Evolutionary conservation across 768 basidiomycete species (phyloP), one percentile per base, ranked within the genome.

Genomic region (Fistulinella prunicolor): DNA sequence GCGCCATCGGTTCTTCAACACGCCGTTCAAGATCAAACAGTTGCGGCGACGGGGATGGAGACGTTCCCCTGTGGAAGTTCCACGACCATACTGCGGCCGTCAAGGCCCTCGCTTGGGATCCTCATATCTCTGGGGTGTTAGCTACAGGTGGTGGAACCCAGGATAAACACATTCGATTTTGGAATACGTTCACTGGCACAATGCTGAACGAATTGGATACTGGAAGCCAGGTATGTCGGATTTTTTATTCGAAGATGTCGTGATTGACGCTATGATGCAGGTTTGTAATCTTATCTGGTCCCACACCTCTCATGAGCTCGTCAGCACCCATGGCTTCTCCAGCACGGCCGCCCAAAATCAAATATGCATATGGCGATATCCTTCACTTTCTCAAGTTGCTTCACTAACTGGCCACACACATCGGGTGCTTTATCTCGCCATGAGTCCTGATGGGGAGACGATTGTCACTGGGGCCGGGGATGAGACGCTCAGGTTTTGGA

Each of bases 241-340:
- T 23, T 6, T 45, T 26, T 41, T 19, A 0, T 26, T 36, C 2
- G 12, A 5, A 12, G 4, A 6, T 22, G 9, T 38, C 12, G 45
- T 37, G 23, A 37, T 23, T 50, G 17, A 54, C 68, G 24, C 10
- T 48, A 22, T 37, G 38, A 6, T 39, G 19, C n/a, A 95, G 92
- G 92, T 97, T 35, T 97, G 94, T 75, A 98, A 98, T 71, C 82
- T 98, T 46, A 89, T 93, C 51, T 98, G 94, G 94, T 94, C 92
- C 0, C 71, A 85, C 28, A 98, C 90, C 7, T 95, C 95, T 2
- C 94, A 96, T 56, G 95, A 99, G 68, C 81, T 99, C 22, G 95
- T 99, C 23, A 96, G 94, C 10, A 99, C 95, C 0, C 95, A 99
- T 58, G 95, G 95, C 1, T 99, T 93, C 71, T 94, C 92, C 12